These are phyloP conservation scores for Sordaria brevicollis DNA, from an alignment of 495 filamentous ascomycete genomes.

Conservation along the genomic window DNA sequence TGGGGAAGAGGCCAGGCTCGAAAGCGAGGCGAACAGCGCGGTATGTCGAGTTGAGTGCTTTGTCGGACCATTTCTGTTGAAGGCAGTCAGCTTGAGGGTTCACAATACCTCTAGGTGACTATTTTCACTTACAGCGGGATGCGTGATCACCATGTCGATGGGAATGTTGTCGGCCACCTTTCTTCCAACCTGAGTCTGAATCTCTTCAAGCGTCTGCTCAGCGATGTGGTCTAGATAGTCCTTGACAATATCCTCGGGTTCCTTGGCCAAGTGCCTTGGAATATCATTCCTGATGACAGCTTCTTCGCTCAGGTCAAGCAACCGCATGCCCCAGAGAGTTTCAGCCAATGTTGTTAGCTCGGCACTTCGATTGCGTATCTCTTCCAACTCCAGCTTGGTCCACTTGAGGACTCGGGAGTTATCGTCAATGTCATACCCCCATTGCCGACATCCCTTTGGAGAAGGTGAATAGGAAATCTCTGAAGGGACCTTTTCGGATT, in stretches of 20 bases:
- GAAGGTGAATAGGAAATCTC: constrained; percentile 19
- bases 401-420: constrained; percentile 19
- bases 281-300: constrained; percentile 12
- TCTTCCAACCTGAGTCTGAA: constrained; percentile 1
- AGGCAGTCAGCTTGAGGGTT: not conserved
- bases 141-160: constrained; percentile 24
- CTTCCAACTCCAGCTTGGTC: constrained; percentile 25
- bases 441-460: constrained; percentile 14
- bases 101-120: too few relatives aligned
- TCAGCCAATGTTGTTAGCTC: constrained; percentile 12
- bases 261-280: constrained; percentile 20
- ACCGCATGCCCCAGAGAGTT: constrained; percentile 8
- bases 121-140: constrained; percentile 19
- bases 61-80: constrained; percentile 20
- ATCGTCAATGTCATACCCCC: constrained; percentile 24
- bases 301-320: constrained; percentile 7
- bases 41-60: constrained; percentile 23
- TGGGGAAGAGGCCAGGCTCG: constrained; percentile 11
- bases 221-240: constrained; percentile 22
- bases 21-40: constrained; percentile 21
- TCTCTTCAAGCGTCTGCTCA: constrained; percentile 11
- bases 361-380: not conserved
- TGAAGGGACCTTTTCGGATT: constrained; percentile 20
- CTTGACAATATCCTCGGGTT: constrained; percentile 20
- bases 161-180: constrained; percentile 8